phyloP scores from a whole-genome alignment of 2,329 filamentous ascomycete genomes.

The Dactylonectria macrodidyma region DNA sequence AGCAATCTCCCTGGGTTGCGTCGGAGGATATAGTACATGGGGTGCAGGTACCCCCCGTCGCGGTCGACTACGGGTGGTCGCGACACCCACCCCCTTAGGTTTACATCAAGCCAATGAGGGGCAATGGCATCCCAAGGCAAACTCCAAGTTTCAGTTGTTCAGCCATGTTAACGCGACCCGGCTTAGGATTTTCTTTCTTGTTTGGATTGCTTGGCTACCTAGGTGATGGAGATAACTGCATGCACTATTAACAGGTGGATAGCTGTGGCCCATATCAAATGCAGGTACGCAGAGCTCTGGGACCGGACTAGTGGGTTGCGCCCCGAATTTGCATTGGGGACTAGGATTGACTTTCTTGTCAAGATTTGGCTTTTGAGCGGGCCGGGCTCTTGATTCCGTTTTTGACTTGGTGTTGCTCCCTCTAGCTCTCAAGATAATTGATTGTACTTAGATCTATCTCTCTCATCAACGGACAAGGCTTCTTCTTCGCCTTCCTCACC shows the following conservation, averaged over 20 bases:
- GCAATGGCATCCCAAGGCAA: neutral
- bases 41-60: constrained; percentile 21
- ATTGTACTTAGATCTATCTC: neutral
- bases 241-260: constrained; percentile 3
- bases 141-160: neutral
- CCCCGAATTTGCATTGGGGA: neutral
- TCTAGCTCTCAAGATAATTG: neutral
- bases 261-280: constrained; percentile 1
- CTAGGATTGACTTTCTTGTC: neutral
- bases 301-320: neutral
- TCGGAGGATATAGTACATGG: constrained; percentile 15
- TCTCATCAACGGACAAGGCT: neutral
- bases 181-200: neutral
- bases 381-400: neutral
- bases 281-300: constrained; percentile 20
- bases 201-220: neutral
- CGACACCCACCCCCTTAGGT: constrained; percentile 11
- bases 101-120: constrained; percentile 7
- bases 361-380: constrained; percentile 1
- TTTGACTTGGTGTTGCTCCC: neutral
- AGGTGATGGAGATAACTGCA: neutral
- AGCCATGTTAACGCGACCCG: neutral
- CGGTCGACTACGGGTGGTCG: constrained; percentile 8
- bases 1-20: constrained; percentile 26
- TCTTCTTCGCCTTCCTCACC: constrained; percentile 4